Percentiles rank a stretch among this genome's conserved stretches.
These are phyloP conservation scores for Penicillium canescens DNA, from an alignment of 495 filamentous ascomycete genomes.

Conservation along the genomic window DNA sequence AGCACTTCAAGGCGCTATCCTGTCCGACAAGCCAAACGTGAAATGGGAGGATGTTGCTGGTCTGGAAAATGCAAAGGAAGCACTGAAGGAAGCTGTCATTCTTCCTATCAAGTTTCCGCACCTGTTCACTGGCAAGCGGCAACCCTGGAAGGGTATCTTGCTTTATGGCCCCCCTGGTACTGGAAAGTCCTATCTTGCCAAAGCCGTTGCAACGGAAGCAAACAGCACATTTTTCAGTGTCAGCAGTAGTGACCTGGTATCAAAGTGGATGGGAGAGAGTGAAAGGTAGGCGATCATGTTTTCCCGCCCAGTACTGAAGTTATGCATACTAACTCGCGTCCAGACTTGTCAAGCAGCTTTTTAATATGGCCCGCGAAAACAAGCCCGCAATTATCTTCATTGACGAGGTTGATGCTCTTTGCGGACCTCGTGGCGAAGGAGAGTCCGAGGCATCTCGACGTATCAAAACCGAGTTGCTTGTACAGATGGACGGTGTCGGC, in stretches of 20 bases:
- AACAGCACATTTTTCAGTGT: conserved; percentile 99
- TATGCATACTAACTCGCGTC: not conserved
- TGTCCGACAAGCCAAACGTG: conserved; percentile 92
- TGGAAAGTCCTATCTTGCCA: conserved; percentile 94
- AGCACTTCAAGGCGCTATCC: conserved; percentile 86
- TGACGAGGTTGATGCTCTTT: conserved; percentile 97
- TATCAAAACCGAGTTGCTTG: conserved; percentile 97
- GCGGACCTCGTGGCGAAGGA: conserved; percentile 93
- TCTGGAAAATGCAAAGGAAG: conserved; percentile 91
- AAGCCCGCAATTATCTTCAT: conserved; percentile 99
- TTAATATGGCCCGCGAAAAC: conserved; percentile 97
- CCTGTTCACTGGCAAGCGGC: conserved; percentile 92
- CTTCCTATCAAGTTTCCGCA: conserved; percentile 98
- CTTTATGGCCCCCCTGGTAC: conserved; percentile 96
- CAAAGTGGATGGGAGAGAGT: conserved; percentile 99
- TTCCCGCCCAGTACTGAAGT: not conserved
- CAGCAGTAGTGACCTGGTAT: conserved; percentile 92
- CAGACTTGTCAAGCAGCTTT: conserved; percentile 94
- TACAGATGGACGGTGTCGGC: conserved; percentile 99
- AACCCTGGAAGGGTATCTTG: conserved; percentile 98
- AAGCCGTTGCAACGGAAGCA: conserved; percentile 96
- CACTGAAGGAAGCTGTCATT: conserved; percentile 95
- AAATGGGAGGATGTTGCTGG: conserved; percentile 99
- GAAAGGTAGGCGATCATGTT: conserved; percentile 64
- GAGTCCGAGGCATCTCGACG: conserved; percentile 95